Percentiles rank a stretch among this genome's conserved stretches.
These are phyloP conservation scores for Globisporangium irregulare DNA, from an alignment of 352 stramenopile species.

Conservation along the genomic window DNA sequence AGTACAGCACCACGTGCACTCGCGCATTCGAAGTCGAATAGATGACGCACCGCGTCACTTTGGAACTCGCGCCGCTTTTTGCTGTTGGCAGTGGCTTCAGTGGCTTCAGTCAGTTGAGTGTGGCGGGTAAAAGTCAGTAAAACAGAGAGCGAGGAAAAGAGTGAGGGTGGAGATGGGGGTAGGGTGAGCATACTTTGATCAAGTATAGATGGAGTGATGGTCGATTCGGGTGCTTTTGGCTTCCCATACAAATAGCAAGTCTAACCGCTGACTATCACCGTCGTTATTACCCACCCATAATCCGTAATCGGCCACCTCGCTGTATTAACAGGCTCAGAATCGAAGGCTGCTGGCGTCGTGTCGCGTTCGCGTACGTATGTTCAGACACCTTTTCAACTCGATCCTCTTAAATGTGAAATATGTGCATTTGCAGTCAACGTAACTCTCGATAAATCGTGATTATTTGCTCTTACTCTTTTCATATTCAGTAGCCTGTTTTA, in stretches of 20 bases:
- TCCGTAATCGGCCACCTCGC: background rate
- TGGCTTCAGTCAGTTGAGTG: background rate
- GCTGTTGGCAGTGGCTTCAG: background rate
- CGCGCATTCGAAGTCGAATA: background rate
- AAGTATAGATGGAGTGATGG: background rate
- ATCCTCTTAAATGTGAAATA: background rate
- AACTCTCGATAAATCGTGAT: background rate
- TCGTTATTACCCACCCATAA: background rate
- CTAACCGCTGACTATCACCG: background rate
- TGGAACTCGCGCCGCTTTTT: background rate
- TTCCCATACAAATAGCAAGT: background rate
- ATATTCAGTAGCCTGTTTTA: background rate
- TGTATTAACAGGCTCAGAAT: background rate
- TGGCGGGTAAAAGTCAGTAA: slow-evolving; percentile 9
- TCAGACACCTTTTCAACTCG: background rate
- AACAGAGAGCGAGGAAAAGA: background rate
- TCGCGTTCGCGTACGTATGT: background rate
- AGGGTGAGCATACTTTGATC: background rate
- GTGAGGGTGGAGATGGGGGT: background rate
- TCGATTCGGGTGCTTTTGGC: background rate
- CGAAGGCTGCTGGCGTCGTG: background rate
- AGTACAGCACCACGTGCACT: background rate
- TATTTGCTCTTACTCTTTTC: too few relatives aligned
- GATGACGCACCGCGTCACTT: background rate
- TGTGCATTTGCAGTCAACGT: background rate